Percentiles rank a stretch among this genome's conserved stretches.
These are phyloP conservation scores for Botryotinia narcissicola DNA, from an alignment of 2,329 filamentous ascomycete species.

Conservation along the genomic window DNA sequence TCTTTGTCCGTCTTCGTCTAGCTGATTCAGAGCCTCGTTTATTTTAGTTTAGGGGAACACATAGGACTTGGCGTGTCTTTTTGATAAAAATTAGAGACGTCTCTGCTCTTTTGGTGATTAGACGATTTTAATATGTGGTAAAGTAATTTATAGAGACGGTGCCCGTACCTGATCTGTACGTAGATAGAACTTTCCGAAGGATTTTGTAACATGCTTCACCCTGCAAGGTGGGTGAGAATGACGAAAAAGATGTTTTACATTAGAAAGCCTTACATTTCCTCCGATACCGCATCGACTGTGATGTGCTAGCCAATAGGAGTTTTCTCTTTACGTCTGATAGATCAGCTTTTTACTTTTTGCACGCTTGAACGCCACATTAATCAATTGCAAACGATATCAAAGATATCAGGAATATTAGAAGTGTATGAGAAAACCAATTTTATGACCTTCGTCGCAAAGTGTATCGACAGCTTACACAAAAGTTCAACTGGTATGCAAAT, in stretches of 20 bases:
- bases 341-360: background rate
- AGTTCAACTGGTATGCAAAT: background rate
- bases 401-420: background rate
- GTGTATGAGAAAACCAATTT: background rate
- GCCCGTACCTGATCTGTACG: background rate
- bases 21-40: background rate
- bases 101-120: background rate
- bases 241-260: background rate
- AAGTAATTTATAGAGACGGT: background rate
- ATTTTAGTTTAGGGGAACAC: background rate
- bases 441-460: background rate
- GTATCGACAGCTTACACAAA: background rate
- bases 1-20: background rate
- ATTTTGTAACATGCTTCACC: background rate
- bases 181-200: background rate
- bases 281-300: background rate
- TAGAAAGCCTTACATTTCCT: background rate
- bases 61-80: background rate
- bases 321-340: background rate
- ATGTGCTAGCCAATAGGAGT: background rate
- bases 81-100: background rate
- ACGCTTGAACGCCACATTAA: background rate
- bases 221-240: background rate
- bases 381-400: background rate
- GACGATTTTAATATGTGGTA: background rate